Base-by-base conservation (phyloP, 768 basidiomycete species). In the Termitomyces sp. region DNA sequence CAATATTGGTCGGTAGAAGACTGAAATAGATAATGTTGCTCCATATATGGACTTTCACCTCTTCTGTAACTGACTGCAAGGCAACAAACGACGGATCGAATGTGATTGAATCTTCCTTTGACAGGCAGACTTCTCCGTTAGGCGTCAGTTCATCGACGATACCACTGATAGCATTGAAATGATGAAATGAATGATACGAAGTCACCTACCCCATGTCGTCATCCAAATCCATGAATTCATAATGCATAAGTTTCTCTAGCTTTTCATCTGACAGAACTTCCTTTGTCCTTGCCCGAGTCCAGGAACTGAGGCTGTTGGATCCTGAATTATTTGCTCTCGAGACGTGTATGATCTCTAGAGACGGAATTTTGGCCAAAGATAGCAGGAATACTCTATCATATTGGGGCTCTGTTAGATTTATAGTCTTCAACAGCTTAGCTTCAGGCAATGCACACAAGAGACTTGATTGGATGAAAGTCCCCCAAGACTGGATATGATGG, bases 1-100 rank as follows among this genome's bases (percentile, higher is more conserved):
- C 12, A 12, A 18, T 20, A 32, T 44, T 16, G 4, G 20, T 20
- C 14, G 9, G 18, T 14, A 59, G 38, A 49, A 59, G 52, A 23
- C 20, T 41, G 47, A 59, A 59, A 53, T 50, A 55, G 35, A 59
- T 50, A 12, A 59, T 55, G 26, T 55, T 49, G 32, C 47, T 55
- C 35, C 40, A 55, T 23, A 59, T 55, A 23, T 55, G 16, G 9
- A n/a, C 7, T 48, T 55, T 59, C 7, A 50, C 53, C 8, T 40
- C 46, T 28, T 59, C 28, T 28, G 40, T 7, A 32, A 32, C 23
- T 36, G 53, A 59, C 48, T 48, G 44, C 38, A 59, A 50, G 14
- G 58, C 58, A n/a, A 59, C 48, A 28, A 59, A 59, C 12, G 28
- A 40, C 3, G 58, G 16, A 16, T 54, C 52, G 18, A 55, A 55